Evolutionary conservation across 441 rosid species (phyloP), one percentile per base, ranked within the genome.

Genomic region (Populus hybrid): DNA sequence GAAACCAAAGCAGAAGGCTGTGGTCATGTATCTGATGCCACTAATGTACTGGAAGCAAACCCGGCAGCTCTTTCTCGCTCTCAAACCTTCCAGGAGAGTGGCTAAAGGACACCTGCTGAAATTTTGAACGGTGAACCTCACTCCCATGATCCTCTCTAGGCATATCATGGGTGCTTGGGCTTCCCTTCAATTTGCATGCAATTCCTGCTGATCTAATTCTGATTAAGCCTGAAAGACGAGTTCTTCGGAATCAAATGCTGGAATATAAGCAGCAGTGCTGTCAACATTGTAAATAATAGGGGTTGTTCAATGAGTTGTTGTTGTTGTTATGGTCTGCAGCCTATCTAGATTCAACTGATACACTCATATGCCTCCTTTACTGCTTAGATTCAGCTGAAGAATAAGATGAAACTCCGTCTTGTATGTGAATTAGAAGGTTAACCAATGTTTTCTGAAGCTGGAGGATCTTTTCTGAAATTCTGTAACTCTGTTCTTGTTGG

Each of bases 51-150:
- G 79, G 90, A 85, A 83, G 92, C 89, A 74, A 91, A 89, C 70
- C 92, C 93, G 2, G 93, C 91, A 36, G 92, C 92, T 34, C 84
- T 89, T 46, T 90, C 94, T 81, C 88, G 89, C 21, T 89, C 87
- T 28, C 85, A 78, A 30, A 84, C 87, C 32, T 88, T 89, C 81
- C 94, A 84, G 75, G 95, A 88, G 86, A 85, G 90, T 83, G 81
- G 88, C 72, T 88, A 70, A 68, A 72, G 70, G 71, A 23, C 68
- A 32, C 30, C n/a, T 40, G 59, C 30, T 28, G 23, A 68, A 77
- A 23, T 32, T 67, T 42, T 59, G 12, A 38, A 11, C 9, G 24
- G 59, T 18, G 26, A 57, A 57, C 77, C 63, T 35, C 6, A 21
- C 16, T 74, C 34, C 20, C 67, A 63, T 73, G 30, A 79, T 54